phyloP scores from a whole-genome alignment of 345 rosid genomes.

The Trapa bicornis region DNA sequence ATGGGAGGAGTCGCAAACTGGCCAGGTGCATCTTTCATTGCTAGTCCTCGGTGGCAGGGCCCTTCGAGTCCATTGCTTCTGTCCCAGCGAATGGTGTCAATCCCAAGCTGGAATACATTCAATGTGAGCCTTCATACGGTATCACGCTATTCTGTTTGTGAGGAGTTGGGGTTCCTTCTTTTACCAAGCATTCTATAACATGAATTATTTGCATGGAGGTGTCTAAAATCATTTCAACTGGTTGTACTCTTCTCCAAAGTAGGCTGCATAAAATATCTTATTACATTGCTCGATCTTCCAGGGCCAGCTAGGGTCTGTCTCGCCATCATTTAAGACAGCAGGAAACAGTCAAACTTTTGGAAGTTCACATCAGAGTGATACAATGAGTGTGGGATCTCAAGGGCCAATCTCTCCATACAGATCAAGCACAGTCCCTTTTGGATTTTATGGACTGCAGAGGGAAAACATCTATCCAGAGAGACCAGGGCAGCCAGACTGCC shows the following conservation, averaged over 20 bases:
- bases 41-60: slow-evolving; percentile 95
- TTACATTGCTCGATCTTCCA: slow-evolving; percentile 18
- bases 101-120: slow-evolving; percentile 90
- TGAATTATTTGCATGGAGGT: background rate
- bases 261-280: slow-evolving; percentile 8
- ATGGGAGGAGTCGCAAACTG: slow-evolving; percentile 56
- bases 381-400: slow-evolving; percentile 42
- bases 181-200: background rate
- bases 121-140: slow-evolving; percentile 34
- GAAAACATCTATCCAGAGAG: slow-evolving; percentile 91
- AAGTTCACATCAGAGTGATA: slow-evolving; percentile 46
- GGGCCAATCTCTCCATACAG: slow-evolving; percentile 44
- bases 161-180: background rate
- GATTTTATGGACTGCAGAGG: slow-evolving; percentile 67
- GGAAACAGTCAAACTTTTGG: slow-evolving; percentile 52
- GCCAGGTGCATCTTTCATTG: slow-evolving; percentile 80
- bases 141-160: background rate
- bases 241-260: slow-evolving; percentile 7
- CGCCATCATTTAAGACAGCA: slow-evolving; percentile 50
- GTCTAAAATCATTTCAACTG: too few relatives aligned
- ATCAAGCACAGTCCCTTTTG: slow-evolving; percentile 56
- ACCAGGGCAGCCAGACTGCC: slow-evolving; percentile 92
- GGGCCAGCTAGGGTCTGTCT: slow-evolving; percentile 81
- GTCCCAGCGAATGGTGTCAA: slow-evolving; percentile 83
- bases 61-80: slow-evolving; percentile 75